Conservation (phyloP, 2,329 filamentous ascomycete genomes). For the Ceratocystis eucalypticola region DNA sequence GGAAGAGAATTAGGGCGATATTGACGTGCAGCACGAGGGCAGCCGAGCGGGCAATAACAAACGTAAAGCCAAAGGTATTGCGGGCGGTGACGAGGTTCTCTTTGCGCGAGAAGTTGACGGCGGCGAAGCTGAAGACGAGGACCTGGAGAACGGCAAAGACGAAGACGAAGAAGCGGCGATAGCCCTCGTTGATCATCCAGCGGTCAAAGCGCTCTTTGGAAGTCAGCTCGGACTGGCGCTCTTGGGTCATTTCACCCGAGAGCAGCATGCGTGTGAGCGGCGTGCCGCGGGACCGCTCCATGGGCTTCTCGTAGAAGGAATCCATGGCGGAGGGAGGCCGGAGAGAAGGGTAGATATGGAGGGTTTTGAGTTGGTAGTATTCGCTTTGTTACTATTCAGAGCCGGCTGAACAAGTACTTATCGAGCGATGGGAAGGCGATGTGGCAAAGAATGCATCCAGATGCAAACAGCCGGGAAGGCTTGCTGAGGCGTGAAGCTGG, state of each 20-base stretch:
- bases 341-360: background rate
- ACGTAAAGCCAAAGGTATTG: conserved; percentile 59
- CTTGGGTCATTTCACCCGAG: conserved; percentile 68
- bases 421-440: conserved; percentile 21
- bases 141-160: conserved; percentile 60
- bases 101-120: conserved; percentile 67
- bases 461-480: background rate
- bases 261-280: conserved; percentile 70
- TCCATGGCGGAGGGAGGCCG: conserved; percentile 10
- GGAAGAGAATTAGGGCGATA: conserved; percentile 63
- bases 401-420: conserved; percentile 35
- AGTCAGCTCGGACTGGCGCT: conserved; percentile 54
- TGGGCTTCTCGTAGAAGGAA: conserved; percentile 23
- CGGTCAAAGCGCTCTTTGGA: conserved; percentile 61
- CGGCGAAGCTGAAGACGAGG: conserved; percentile 67
- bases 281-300: conserved; percentile 69
- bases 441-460: conserved; percentile 17
- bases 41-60: conserved; percentile 60
- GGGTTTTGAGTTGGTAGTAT: background rate
- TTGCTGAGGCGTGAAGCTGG: background rate
- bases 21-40: conserved; percentile 71
- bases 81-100: conserved; percentile 56
- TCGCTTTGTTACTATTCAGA: conserved; percentile 32
- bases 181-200: conserved; percentile 86
- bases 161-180: conserved; percentile 64